Percentiles rank a stretch among this genome's conserved stretches.
Conservation (phyloP, 2,329 filamentous ascomycete genomes). For the Arachnopeziza araneosa region DNA sequence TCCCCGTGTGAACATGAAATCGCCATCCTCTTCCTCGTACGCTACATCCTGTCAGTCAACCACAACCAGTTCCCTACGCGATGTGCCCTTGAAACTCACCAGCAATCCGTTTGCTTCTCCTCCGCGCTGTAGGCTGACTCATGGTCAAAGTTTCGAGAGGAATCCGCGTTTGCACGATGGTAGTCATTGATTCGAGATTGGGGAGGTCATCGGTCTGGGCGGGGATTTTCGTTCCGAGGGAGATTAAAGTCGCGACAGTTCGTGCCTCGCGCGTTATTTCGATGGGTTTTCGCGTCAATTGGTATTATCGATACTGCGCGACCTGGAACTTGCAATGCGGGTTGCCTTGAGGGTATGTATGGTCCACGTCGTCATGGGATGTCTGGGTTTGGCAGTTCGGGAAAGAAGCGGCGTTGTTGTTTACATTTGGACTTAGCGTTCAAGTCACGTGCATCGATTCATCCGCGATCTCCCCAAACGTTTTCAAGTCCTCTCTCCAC, state of each 20-base stretch:
- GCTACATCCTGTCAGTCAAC: constrained; percentile 25
- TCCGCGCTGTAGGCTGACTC: constrained; percentile 53
- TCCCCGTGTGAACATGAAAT: constrained; percentile 68
- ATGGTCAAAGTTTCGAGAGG: constrained; percentile 65
- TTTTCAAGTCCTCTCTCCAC: background rate
- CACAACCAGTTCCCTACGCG: background rate
- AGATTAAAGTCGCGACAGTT: constrained; percentile 5
- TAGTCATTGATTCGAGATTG: constrained; percentile 56
- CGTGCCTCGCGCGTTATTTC: constrained; percentile 10
- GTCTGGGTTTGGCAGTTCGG: constrained; percentile 11
- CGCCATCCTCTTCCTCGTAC: constrained; percentile 71
- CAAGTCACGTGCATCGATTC: constrained; percentile 7
- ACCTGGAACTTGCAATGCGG: constrained; percentile 2
- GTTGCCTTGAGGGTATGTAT: constrained; percentile 1
- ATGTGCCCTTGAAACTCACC: constrained; percentile 39
- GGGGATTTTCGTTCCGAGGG: constrained; percentile 7
- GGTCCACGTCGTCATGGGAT: constrained; percentile 12
- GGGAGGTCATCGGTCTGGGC: constrained; percentile 25
- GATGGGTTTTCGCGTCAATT: constrained; percentile 23
- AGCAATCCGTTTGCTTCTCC: constrained; percentile 56
- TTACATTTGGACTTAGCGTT: constrained; percentile 16
- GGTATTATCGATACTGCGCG: background rate
- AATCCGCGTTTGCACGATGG: constrained; percentile 57
- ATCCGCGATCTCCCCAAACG: background rate
- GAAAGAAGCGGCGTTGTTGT: constrained; percentile 14